Evolutionary conservation across 1,284 basidiomycete genomes (phyloP).

Genomic region (Trichosporon sp.): DNA sequence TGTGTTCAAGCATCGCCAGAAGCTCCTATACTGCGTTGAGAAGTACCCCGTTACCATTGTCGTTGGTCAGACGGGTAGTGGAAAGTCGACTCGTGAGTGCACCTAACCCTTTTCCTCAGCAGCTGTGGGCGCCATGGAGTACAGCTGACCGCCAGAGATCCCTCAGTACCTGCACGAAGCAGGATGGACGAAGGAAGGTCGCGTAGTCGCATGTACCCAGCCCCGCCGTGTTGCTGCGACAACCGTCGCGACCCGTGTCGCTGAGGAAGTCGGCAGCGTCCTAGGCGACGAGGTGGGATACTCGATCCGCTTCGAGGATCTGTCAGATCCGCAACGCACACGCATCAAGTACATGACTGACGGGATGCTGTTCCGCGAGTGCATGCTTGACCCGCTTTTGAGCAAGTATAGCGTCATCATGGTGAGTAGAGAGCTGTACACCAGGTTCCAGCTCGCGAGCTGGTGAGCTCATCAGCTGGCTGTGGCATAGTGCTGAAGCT

Average conservation of each 20-base stretch:
- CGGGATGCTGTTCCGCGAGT: conserved; percentile 94
- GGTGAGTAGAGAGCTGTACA: conserved; percentile 62
- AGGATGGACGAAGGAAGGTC: conserved; percentile 75
- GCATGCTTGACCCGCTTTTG: conserved; percentile 78
- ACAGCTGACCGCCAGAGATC: conserved; percentile 58
- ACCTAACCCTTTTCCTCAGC: background rate
- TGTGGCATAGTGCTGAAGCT: too few species aligned
- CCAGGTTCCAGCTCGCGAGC: too few species aligned
- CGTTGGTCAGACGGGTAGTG: conserved; percentile 93
- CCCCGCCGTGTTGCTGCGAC: conserved; percentile 92
- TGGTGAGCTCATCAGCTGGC: background rate
- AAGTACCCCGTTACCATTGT: conserved; percentile 73
- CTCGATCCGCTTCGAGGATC: conserved; percentile 94
- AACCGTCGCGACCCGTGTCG: conserved; percentile 83
- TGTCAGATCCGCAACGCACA: conserved; percentile 71
- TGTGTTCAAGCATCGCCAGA: conserved; percentile 80
- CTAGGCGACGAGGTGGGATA: conserved; percentile 97
- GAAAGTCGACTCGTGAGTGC: conserved; percentile 87
- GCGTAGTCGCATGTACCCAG: conserved; percentile 84
- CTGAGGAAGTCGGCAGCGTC: conserved; percentile 75
- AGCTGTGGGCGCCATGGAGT: background rate
- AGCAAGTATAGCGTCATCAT: conserved; percentile 91
- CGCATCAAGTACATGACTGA: conserved; percentile 97
- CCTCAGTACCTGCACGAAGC: conserved; percentile 90
- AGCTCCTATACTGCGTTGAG: conserved; percentile 77